Conservation (phyloP, 345 rosid species). For the Salix udensis region DNA sequence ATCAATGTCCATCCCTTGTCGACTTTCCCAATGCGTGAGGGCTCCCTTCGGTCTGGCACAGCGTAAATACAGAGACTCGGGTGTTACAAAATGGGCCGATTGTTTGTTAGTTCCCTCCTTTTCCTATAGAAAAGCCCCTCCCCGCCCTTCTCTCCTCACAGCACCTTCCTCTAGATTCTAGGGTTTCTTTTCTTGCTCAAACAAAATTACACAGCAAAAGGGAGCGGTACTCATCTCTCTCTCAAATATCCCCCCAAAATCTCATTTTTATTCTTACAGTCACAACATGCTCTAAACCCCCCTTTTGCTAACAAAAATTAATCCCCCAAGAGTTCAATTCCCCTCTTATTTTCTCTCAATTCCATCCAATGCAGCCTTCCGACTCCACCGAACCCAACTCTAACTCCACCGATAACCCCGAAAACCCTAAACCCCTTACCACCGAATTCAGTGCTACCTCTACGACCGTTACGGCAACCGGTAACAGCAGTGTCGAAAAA, state of each 20-base stretch:
- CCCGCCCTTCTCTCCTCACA: background rate
- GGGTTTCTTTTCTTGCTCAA: conserved; percentile 38
- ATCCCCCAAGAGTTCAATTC: background rate
- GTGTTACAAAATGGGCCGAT: too few relatives aligned
- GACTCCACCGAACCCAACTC: conserved; percentile 19
- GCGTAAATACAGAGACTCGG: too few relatives aligned
- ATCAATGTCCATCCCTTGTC: too few relatives aligned
- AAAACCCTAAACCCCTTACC: conserved; percentile 12
- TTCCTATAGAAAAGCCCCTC: background rate
- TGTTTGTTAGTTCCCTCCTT: too few relatives aligned
- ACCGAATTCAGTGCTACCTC: background rate
- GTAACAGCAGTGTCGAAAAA: background rate
- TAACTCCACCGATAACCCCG: conserved; percentile 12
- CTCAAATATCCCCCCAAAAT: background rate
- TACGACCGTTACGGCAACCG: background rate
- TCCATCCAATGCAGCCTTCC: conserved; percentile 33
- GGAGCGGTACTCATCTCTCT: conserved; percentile 2
- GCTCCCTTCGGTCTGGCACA: too few relatives aligned
- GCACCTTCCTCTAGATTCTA: conserved; percentile 32
- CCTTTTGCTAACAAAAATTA: background rate
- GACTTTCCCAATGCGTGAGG: too few relatives aligned
- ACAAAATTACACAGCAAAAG: background rate
- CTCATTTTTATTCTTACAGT: background rate
- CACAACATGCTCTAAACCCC: background rate
- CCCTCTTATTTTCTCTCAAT: background rate